A percentile compares a stretch with the other conserved stretches of the same genome.
Evolutionary conservation across 2,329 filamentous ascomycete species (phyloP).

Genomic region (Fusarium sterilihyphosum): DNA sequence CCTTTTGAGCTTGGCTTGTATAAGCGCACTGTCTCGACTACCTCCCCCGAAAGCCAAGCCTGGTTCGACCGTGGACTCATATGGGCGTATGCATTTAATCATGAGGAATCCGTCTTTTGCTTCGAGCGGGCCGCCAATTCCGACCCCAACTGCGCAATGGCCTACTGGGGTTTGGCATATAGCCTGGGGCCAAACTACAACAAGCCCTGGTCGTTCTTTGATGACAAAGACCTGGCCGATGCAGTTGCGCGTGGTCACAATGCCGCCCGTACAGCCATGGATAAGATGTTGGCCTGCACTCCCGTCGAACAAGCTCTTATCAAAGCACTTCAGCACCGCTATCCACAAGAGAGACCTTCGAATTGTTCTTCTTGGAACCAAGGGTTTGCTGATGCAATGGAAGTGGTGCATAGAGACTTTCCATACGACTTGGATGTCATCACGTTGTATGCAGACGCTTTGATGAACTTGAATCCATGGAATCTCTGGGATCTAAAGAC

Average conservation of each 20-base stretch:
- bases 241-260: constrained; percentile 42
- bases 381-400: constrained; percentile 53
- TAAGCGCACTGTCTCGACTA: constrained; percentile 10
- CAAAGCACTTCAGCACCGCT: constrained; percentile 68
- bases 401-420: constrained; percentile 47
- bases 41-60: constrained; percentile 50
- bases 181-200: constrained; percentile 79
- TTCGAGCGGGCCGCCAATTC: constrained; percentile 67
- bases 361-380: constrained; percentile 42
- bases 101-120: constrained; percentile 74
- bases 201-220: constrained; percentile 80
- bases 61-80: constrained; percentile 80
- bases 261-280: constrained; percentile 7
- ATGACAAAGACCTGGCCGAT: constrained; percentile 60
- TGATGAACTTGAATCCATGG: constrained; percentile 56
- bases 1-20: constrained; percentile 19
- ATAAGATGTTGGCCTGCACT: neutral
- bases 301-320: constrained; percentile 69
- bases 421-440: constrained; percentile 54
- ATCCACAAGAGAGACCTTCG: constrained; percentile 52
- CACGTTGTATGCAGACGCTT: constrained; percentile 52
- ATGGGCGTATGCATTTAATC: constrained; percentile 81
- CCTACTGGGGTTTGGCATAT: constrained; percentile 77
- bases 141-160: constrained; percentile 68
- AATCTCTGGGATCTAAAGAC: neutral